Evolutionary conservation across 2,329 filamentous ascomycete genomes (phyloP), one percentile per base, ranked within the genome.

Genomic region (Phaeoacremonium minimum): DNA sequence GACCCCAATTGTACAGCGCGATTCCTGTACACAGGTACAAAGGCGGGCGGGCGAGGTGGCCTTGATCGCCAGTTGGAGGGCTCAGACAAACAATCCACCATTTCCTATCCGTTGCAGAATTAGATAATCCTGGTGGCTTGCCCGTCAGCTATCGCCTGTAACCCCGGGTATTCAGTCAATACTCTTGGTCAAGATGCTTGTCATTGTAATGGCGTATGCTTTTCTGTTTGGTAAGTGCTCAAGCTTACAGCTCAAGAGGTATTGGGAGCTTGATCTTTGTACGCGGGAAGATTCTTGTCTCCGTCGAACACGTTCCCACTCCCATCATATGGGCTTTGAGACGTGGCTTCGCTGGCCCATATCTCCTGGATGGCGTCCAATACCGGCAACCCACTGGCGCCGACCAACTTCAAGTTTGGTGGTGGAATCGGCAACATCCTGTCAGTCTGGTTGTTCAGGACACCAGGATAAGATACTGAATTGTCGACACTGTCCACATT

Each of bases 281-380:
- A 70, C 14, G 62, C 46, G 4, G 68, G 68, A 22, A 53, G 37
- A 31, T 57, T 56, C 19, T 45, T 49, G 32, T 57, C 60, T 1
- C 63, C 67, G 46, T 72, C 67, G 32, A 56, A 65, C 2, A 69
- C 53, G 8, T 48, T 56, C 1, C 67, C 66, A 28, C 56, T 66
- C 1, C 67, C 67, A 47, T 70, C 64, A 41, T 73, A 72, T 1
- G 68, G 68, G 1, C 61, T 69, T 16, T 55, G 40, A 4, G 50
- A 46, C 1, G 44, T 44, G 11, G 44, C 48, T 5, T 45, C 36
- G 4, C 41, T 38, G 16, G 46, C 35, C 65, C 64, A 67, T 7
- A 46, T 39, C 4, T 50, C 32, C 15, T 50, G 49, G 9, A 68
- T 52, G 1, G 20, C 38, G 2, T 57, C 50, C 30, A 64, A 51